Evolutionary conservation across 306 rosid species (phyloP).

Genomic region (Spatholobus suberectus): DNA sequence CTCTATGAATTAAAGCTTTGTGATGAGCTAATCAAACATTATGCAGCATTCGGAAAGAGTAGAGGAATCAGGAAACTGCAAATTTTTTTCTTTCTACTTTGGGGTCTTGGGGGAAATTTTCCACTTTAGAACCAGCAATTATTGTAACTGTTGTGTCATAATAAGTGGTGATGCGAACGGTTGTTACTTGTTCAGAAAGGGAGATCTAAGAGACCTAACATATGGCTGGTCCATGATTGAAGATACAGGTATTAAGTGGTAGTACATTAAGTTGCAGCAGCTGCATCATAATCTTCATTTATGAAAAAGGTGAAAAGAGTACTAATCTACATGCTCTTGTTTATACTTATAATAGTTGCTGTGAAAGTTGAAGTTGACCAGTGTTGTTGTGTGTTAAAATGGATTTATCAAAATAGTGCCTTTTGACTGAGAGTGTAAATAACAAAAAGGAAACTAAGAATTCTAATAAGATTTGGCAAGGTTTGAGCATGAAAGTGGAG

Average conservation of each 20-base stretch:
- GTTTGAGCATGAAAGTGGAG: background rate
- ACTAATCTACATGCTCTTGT: background rate
- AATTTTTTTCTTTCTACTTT: background rate
- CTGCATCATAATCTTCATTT: background rate
- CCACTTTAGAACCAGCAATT: background rate
- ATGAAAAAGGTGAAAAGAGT: background rate
- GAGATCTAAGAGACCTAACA: background rate
- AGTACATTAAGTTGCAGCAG: background rate
- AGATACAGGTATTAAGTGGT: background rate
- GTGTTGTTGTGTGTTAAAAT: background rate
- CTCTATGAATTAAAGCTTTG: background rate
- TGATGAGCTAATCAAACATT: background rate
- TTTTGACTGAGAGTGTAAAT: no score
- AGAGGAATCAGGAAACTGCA: background rate
- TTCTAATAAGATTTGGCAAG: background rate
- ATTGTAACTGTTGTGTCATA: background rate
- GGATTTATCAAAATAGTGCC: background rate
- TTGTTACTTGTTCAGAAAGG: background rate
- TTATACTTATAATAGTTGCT: background rate
- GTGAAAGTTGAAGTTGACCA: background rate
- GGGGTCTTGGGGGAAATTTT: background rate
- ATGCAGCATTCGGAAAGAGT: background rate
- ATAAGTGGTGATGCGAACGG: background rate
- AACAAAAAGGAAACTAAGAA: background rate
- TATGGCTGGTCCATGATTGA: background rate